Evolutionary conservation across 176 grass and related monocot genomes (phyloP), one percentile per base, ranked within the genome.

Genomic region (Juncus effusus): DNA sequence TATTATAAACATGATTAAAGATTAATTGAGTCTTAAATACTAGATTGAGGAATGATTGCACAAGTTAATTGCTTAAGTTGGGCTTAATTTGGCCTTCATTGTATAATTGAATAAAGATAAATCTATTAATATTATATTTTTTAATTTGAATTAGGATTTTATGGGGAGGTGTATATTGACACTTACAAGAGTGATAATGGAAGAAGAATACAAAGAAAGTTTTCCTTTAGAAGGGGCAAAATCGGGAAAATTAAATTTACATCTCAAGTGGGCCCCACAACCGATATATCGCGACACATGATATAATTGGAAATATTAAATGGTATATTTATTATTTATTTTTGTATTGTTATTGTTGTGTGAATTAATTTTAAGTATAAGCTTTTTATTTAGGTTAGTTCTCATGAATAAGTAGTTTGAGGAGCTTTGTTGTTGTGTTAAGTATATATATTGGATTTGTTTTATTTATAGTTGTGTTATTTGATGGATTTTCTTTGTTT

Each of bases 131-230:
- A 28, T 28, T 28, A 13, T 62, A 57, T 72, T 76, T 84, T 56
- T 12, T 12, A 36, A 14, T 39, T 56, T 59, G 45, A 68, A 16
- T 14, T 64, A 97, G 94, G 94, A 97, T 64, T 89, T 84, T 63
- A 89, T 99, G 63, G 85, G 88, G 35, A 74, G 83, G 47, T 84
- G 78, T 75, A 99, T 99, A 79, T 75, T 89, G 53, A 99, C 88
- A 10, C 82, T 93, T 13, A 99, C 88, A 5, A 93, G 85, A 64
- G 94, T 84, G 47, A 84, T 99, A 69, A 60, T 89, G 4, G 88
- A 99, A 81, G 83, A 83, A 65, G 88, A 99, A 7, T 89, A 84
- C 73, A 70, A 28, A 11, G 88, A 84, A 6, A 84, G 78, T 65
- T 99, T 84, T 78, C 79, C 67, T 0, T 70, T 99, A 74, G 88